Conservation (phyloP, 2,329 filamentous ascomycete genomes). For the Trichoderma polysporum region DNA sequence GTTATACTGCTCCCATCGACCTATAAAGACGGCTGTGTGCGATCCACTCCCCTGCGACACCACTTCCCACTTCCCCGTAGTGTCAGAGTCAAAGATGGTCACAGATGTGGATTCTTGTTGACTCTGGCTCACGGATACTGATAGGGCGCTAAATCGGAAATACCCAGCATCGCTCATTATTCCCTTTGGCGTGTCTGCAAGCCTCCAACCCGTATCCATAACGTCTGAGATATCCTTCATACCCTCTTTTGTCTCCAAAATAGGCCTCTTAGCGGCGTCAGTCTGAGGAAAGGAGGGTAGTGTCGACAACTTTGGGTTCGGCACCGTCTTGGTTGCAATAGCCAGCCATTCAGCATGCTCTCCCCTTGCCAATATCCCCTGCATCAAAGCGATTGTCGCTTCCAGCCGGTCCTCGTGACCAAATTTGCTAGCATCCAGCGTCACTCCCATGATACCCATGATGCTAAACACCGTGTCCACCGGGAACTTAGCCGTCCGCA, state of each 20-base stretch:
- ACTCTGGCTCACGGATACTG: background rate
- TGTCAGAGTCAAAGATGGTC: background rate
- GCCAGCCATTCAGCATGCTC: conserved; percentile 5
- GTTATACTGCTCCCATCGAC: conserved; percentile 5
- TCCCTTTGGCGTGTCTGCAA: background rate
- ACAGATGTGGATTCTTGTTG: background rate
- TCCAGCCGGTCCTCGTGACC: background rate
- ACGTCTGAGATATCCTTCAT: background rate
- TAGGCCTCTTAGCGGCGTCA: background rate
- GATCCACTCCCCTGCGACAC: background rate
- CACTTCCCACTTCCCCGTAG: background rate
- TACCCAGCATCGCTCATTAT: background rate
- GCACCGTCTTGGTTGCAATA: background rate
- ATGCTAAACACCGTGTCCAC: conserved; percentile 3
- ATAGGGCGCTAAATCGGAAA: background rate
- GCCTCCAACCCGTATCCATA: conserved; percentile 2
- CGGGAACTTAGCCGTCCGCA: conserved; percentile 1
- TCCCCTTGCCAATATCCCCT: background rate
- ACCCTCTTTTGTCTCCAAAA: background rate
- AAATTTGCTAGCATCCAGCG: conserved; percentile 1
- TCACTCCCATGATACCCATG: conserved; percentile 17
- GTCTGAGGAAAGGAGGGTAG: background rate
- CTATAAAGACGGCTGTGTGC: background rate
- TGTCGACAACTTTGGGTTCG: conserved; percentile 2
- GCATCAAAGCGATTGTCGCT: conserved; percentile 12